These are phyloP conservation scores for Tuber melanosporum DNA, from an alignment of 495 filamentous ascomycete genomes.

Conservation along the genomic window DNA sequence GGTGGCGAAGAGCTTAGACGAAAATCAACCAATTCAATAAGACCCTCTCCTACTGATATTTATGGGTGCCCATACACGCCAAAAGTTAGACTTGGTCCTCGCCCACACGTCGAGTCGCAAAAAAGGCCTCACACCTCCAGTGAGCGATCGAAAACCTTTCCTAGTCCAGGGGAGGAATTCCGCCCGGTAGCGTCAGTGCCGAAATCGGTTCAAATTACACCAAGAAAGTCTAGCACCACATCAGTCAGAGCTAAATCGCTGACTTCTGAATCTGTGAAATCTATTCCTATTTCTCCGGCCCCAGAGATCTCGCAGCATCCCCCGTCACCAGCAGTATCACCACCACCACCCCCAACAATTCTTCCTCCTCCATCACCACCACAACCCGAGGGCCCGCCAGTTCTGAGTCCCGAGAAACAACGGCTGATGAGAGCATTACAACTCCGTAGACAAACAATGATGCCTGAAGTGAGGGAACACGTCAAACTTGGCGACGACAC, in stretches of 20 bases:
- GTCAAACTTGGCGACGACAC: slow-evolving; percentile 23
- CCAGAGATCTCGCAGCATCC: slow-evolving; percentile 21
- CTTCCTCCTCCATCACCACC: slow-evolving; percentile 46
- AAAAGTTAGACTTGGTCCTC: slow-evolving; percentile 77
- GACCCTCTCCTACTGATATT: slow-evolving; percentile 56
- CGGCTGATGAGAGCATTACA: slow-evolving; percentile 91
- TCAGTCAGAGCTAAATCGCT: slow-evolving; percentile 25
- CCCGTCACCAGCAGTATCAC: slow-evolving; percentile 48
- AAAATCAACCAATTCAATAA: slow-evolving; percentile 52
- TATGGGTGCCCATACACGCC: slow-evolving; percentile 53
- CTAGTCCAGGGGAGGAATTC: slow-evolving; percentile 46
- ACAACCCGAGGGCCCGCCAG: slow-evolving; percentile 47
- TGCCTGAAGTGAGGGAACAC: slow-evolving; percentile 37
- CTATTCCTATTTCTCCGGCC: slow-evolving; percentile 9
- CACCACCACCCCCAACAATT: slow-evolving; percentile 44
- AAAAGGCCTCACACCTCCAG: slow-evolving; percentile 59
- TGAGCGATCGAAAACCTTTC: slow-evolving; percentile 43
- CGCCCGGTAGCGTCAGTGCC: slow-evolving; percentile 68
- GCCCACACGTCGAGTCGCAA: slow-evolving; percentile 64
- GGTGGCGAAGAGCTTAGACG: slow-evolving; percentile 44
- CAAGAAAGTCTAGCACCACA: slow-evolving; percentile 29
- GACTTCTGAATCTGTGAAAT: slow-evolving; percentile 28
- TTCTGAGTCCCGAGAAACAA: slow-evolving; percentile 81
- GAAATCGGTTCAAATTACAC: slow-evolving; percentile 43
- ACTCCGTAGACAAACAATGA: slow-evolving; percentile 63